phyloP scores from a whole-genome alignment of 2,329 filamentous ascomycete species.

The Fonsecaea erecta region DNA sequence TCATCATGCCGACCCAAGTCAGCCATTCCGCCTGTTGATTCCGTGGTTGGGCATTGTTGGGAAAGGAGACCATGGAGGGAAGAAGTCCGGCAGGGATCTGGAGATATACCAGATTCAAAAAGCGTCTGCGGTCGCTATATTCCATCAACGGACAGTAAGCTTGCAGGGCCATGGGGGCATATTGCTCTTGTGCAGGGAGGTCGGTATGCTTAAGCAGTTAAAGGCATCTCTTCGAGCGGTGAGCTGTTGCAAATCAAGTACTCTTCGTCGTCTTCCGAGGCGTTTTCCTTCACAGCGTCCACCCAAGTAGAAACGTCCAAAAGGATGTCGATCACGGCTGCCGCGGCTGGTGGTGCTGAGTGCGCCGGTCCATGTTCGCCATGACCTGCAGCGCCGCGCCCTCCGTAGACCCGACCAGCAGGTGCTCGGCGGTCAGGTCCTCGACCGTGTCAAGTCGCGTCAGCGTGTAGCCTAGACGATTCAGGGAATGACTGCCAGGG shows the following conservation, averaged over 20 bases:
- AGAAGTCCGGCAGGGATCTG: not conserved
- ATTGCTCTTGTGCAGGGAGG: not conserved
- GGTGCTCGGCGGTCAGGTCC: conserved; percentile 21
- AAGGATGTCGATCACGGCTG: conserved; percentile 14
- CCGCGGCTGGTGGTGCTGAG: not conserved
- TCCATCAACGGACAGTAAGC: not conserved
- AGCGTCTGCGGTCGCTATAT: not conserved
- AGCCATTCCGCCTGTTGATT: not conserved
- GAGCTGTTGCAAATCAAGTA: not conserved
- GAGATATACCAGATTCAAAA: not conserved
- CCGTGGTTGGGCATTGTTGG: not conserved
- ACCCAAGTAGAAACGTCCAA: not conserved
- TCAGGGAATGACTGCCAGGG: conserved; percentile 19
- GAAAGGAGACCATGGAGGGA: not conserved
- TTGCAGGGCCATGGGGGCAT: not conserved
- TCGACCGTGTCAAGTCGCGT: conserved; percentile 19
- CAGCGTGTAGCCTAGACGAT: conserved; percentile 17
- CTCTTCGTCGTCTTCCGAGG: not conserved
- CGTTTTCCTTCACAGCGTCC: not conserved
- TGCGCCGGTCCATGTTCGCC: conserved; percentile 22
- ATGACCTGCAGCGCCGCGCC: conserved; percentile 21
- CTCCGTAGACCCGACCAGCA: conserved; percentile 14
- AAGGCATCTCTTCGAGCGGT: not conserved
- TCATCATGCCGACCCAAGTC: not conserved
- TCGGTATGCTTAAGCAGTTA: not conserved